Base-by-base conservation (phyloP, 2,329 filamentous ascomycete species). In the Arthrobotrys conoides region DNA sequence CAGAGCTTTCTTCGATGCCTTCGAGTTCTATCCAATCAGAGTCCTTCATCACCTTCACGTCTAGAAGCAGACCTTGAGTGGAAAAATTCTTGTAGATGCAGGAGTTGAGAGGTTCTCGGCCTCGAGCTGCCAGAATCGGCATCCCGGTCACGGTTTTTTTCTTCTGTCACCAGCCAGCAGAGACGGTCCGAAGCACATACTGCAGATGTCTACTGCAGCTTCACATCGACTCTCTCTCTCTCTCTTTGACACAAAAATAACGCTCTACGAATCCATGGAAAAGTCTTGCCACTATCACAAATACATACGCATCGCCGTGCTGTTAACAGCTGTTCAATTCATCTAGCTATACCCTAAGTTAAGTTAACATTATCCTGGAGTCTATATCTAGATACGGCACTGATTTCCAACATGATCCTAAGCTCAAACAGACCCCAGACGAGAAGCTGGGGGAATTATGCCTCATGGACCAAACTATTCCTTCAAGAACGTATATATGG, bases 21-120 rank as follows among this genome's bases (percentile, higher is more conserved):
- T 20, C 46, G 57, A 59, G 33, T 33, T 57, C 59, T 33, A 44
- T 22, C 71, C 64, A 76, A 76, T 76, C 71, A 76, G 12, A 65
- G 30, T n/a, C 41, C 18, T 9, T 53, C 33, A 38, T 67, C 27
- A 46, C 57, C 41, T 63, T 75, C 53, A 70, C 57, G 72, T 70
- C 66, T 64, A 64, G 71, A 72, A 65, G 49, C 22, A 64, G 61
- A 64, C 51, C 20, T n/a, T 48, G 70, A 73, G 70, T 73, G 70
- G 70, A 66, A 73, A 59, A 59, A 61, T 24, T 57, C 70, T 51
- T 66, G 41, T 38, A 71, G 59, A 77, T 77, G 73, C 67, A 77
- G 48, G 44, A 67, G 51, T 77, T 78, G 75, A 78, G 75, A 78
- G 75, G 68, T 72, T 78, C 68, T 72, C 68, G 75, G 75, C 75